A percentile compares a stretch with the other conserved stretches of the same genome.
Conservation (phyloP, 2,329 filamentous ascomycete genomes). For the Lachnellula arida region DNA sequence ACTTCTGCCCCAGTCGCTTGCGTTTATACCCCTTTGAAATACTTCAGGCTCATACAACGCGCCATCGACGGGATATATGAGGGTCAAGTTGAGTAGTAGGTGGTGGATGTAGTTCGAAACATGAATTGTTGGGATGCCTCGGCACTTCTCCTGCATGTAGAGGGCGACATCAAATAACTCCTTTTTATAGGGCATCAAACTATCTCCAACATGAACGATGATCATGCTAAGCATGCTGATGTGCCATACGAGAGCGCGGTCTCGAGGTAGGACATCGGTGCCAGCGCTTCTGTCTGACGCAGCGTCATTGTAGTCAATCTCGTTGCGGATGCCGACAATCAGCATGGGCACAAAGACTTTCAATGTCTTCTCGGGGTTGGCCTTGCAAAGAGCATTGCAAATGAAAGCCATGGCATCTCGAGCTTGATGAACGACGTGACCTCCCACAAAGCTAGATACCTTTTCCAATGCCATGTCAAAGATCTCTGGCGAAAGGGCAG, state of each 20-base stretch:
- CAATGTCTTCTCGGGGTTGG: conserved; percentile 87
- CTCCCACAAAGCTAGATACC: conserved; percentile 83
- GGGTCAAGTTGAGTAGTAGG: conserved; percentile 86
- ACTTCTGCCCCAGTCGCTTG: conserved; percentile 80
- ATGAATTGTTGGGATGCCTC: conserved; percentile 89
- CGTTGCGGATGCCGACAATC: conserved; percentile 85
- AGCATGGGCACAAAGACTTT: conserved; percentile 88
- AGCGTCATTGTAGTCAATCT: conserved; percentile 95
- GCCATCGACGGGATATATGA: conserved; percentile 89
- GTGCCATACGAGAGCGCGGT: conserved; percentile 93
- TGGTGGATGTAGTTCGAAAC: conserved; percentile 98
- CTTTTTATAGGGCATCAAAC: conserved; percentile 82
- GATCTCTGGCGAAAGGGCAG: conserved; percentile 84
- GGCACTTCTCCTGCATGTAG: conserved; percentile 96
- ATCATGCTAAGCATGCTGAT: conserved; percentile 97
- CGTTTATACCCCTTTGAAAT: conserved; percentile 64
- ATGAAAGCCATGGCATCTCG: conserved; percentile 99
- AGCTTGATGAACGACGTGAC: conserved; percentile 94
- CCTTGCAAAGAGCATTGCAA: conserved; percentile 92
- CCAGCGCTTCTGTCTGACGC: conserved; percentile 92
- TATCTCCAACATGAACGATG: conserved; percentile 88
- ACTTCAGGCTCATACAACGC: conserved; percentile 79
- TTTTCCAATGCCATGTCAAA: conserved; percentile 92
- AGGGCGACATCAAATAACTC: conserved; percentile 86
- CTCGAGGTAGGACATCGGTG: conserved; percentile 85